Percentiles rank a stretch among this genome's conserved stretches.
Conservation (phyloP, 139 green algal genomes). For the Protoeuglena noctilucae region DNA sequence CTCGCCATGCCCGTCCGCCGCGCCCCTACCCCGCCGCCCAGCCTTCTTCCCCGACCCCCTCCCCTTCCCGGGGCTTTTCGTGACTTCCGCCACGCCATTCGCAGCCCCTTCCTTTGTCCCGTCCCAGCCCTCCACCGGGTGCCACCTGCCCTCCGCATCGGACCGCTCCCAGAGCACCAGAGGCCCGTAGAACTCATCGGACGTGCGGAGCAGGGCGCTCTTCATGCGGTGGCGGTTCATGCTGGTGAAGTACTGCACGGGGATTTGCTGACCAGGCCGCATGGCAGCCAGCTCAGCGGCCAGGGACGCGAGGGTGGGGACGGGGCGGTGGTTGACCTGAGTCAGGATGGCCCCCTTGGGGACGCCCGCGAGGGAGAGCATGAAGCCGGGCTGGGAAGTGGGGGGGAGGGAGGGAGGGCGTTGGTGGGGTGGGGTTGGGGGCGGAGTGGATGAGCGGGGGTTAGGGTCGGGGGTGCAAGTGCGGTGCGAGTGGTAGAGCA, state of each 20-base stretch:
- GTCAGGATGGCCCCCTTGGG: slow-evolving; percentile 70
- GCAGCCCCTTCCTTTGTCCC: not conserved
- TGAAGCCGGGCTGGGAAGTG: slow-evolving; percentile 46
- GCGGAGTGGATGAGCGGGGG: too few relatives aligned
- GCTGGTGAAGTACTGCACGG: slow-evolving; percentile 57
- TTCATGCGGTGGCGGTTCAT: slow-evolving; percentile 35
- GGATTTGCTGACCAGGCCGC: slow-evolving; percentile 33
- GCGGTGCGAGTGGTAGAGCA: too few relatives aligned
- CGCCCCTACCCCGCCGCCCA: too few relatives aligned
- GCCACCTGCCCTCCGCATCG: slow-evolving; percentile 33
- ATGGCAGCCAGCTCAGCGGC: slow-evolving; percentile 15
- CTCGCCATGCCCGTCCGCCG: too few relatives aligned
- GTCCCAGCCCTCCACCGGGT: not conserved
- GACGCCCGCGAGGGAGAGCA: slow-evolving; percentile 26
- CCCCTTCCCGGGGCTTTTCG: not conserved
- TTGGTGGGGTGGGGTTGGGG: too few relatives aligned
- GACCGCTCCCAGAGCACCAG: slow-evolving; percentile 50
- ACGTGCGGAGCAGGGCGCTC: not conserved
- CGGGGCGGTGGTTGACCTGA: slow-evolving; percentile 32
- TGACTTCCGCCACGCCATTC: not conserved
- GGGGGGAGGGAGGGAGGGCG: not conserved
- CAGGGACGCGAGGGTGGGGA: slow-evolving; percentile 41
- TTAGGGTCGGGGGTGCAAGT: too few relatives aligned
- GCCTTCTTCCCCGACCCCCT: not conserved
- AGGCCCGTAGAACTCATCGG: slow-evolving; percentile 36